These are phyloP conservation scores for Chrysoporthe austroafricana DNA, from an alignment of 2,329 filamentous ascomycete genomes.

Conservation along the genomic window DNA sequence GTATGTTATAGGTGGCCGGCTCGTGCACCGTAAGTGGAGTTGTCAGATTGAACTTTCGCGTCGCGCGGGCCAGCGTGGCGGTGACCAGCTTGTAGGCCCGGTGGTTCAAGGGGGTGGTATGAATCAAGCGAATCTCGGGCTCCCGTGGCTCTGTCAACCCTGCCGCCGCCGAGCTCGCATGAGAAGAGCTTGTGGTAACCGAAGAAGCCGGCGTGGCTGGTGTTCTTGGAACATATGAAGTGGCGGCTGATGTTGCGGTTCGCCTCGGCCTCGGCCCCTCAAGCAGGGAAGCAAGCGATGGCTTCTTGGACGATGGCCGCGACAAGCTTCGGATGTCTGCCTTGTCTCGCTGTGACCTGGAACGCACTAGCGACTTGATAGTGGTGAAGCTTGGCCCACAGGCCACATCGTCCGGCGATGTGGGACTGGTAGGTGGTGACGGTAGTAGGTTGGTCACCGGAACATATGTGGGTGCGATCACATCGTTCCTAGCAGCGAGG, in stretches of 20 bases:
- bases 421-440: constrained; percentile 28
- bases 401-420: constrained; percentile 31
- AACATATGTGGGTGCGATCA: neutral
- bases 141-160: constrained; percentile 38
- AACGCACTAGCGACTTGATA: constrained; percentile 46
- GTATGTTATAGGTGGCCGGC: constrained; percentile 49
- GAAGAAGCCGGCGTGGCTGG: constrained; percentile 35
- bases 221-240: constrained; percentile 28
- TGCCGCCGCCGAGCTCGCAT: constrained; percentile 17
- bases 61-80: constrained; percentile 55
- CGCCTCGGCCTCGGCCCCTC: constrained; percentile 28
- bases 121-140: constrained; percentile 56
- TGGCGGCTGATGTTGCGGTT: neutral
- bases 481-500: neutral
- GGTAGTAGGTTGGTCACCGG: constrained; percentile 24
- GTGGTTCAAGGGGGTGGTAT: constrained; percentile 49
- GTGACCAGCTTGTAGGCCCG: constrained; percentile 53
- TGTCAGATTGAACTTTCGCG: constrained; percentile 36
- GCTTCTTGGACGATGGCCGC: constrained; percentile 20
- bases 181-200: constrained; percentile 41
- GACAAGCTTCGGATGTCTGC: constrained; percentile 33
- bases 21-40: constrained; percentile 15
- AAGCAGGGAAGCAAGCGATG: constrained; percentile 22
- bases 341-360: constrained; percentile 39
- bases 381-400: constrained; percentile 36